phyloP scores from a whole-genome alignment of 441 rosid genomes.

The Populus trichocarpa region DNA sequence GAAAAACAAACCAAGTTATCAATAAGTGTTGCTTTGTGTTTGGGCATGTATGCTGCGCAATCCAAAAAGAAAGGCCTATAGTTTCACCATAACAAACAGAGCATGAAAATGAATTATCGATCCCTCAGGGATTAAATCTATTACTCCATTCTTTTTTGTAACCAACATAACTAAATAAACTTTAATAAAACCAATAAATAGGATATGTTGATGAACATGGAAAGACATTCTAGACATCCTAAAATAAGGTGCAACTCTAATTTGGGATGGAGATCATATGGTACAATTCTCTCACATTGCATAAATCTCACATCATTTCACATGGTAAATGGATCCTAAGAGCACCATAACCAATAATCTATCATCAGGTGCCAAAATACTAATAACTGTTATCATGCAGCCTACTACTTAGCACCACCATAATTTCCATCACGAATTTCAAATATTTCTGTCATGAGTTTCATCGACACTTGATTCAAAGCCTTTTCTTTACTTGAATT shows the following conservation, averaged over 20 bases:
- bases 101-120: background rate
- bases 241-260: background rate
- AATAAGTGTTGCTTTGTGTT: background rate
- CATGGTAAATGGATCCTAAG: background rate
- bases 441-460: background rate
- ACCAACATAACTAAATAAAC: background rate
- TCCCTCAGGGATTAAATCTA: background rate
- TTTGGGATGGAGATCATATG: background rate
- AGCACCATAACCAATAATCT: background rate
- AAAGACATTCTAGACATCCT: background rate
- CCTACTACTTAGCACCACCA: background rate
- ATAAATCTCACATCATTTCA: background rate
- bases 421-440: background rate
- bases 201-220: background rate
- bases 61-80: background rate
- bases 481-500: background rate
- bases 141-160: background rate
- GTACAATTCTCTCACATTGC: background rate
- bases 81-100: conserved; percentile 3
- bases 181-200: background rate
- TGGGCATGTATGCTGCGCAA: background rate
- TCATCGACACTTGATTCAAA: background rate
- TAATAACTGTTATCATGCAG: background rate
- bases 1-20: conserved; percentile 29
- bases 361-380: background rate